Evolutionary conservation across 495 filamentous ascomycete species (phyloP), one percentile per base, ranked within the genome.

Genomic region (Parathielavia appendiculata): DNA sequence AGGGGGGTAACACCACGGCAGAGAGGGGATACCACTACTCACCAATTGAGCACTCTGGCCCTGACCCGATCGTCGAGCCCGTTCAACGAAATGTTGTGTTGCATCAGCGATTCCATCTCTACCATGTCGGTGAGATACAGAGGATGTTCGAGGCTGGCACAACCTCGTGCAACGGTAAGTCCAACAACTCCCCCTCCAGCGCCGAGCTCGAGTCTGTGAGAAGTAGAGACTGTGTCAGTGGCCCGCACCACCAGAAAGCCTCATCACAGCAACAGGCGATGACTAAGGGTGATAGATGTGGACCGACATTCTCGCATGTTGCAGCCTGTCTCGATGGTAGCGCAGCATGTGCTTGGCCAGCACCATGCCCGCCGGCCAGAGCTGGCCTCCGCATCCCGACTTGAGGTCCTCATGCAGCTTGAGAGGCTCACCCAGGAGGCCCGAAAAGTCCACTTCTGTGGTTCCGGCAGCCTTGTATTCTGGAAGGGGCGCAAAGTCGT

Each of bases 351-450:
- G 95, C 68, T 86, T 89, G 11, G 86, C 82, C 26, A 98, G 73
- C 3, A 91, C 84, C 83, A 91, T 87, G 11, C 93, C 93, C 1
- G 93, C 93, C 0, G 92, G 93, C 93, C 93, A 97, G 14, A 95
- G 75, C 67, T 91, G 86, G 2, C 93, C 93, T 16, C 93, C 93
- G 70, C 92, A 97, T 63, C 92, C 92, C 64, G 89, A 81, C 52
- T 78, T 81, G 14, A 95, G 78, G 66, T 97, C 90, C 69, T 96
- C 90, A 63, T 88, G 86, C 13, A 97, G 81, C 51, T 81, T 76
- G 40, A 98, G 75, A 9, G 90, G 86, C 30, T 68, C 68, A 16
- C 72, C 68, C 16, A 97, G 77, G 23, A 93, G 81, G 14, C 88
- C 88, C 43, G 86, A 81, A 62, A 98, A 95, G 45, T 85, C 79